Percentiles rank a stretch among this genome's conserved stretches.
These are phyloP conservation scores for Rutstroemia sp. DNA, from an alignment of 2,329 filamentous ascomycete species.

Conservation along the genomic window DNA sequence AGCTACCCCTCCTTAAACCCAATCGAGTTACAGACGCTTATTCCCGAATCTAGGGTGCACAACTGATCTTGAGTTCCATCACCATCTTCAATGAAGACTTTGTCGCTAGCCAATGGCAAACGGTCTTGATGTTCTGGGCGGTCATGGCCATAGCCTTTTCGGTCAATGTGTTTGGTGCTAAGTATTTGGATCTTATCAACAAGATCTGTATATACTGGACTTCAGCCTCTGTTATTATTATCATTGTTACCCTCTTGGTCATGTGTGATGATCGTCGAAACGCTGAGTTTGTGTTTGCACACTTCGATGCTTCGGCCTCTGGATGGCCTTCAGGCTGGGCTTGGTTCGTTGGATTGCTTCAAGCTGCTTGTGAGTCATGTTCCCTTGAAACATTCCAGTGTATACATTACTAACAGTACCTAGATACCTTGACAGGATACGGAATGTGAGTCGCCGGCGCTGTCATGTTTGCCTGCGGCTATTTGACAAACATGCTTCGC, in stretches of 20 bases:
- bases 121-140: conserved; percentile 64
- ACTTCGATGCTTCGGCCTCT: conserved; percentile 58
- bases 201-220: conserved; percentile 71
- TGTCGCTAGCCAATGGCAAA: conserved; percentile 61
- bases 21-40: background rate
- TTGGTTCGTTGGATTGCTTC: conserved; percentile 64
- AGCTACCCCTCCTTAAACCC: background rate
- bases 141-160: conserved; percentile 58
- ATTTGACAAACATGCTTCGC: background rate
- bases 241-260: conserved; percentile 52
- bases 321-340: conserved; percentile 66
- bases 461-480: background rate
- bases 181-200: conserved; percentile 59
- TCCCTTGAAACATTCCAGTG: background rate
- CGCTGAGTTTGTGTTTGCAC: conserved; percentile 58
- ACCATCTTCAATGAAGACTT: conserved; percentile 64
- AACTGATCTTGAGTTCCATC: conserved; percentile 59
- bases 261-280: conserved; percentile 49
- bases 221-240: conserved; percentile 56
- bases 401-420: conserved; percentile 14
- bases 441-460: background rate
- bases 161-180: conserved; percentile 57
- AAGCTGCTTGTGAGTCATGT: conserved; percentile 37
- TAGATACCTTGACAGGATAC: conserved; percentile 37
- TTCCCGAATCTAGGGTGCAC: conserved; percentile 45